Percentiles rank a stretch among this genome's conserved stretches.
phyloP scores from a whole-genome alignment of 2,329 filamentous ascomycete species.

The Ceratocystis lukuohia region DNA sequence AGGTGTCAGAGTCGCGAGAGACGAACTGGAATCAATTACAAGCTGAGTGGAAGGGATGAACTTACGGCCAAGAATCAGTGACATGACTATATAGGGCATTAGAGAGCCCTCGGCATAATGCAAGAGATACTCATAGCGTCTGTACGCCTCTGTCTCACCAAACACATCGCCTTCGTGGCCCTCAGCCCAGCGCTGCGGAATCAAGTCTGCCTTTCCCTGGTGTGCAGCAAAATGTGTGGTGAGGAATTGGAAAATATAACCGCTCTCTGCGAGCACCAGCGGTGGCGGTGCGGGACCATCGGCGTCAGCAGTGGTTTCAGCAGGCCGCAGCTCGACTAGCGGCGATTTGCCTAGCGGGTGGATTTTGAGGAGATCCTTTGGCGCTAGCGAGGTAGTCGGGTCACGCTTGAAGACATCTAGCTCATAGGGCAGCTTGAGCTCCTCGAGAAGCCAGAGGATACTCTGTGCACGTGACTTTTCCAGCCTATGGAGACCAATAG shows the following conservation, averaged over 20 bases:
- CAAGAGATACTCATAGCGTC: constrained; percentile 55
- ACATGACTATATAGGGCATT: constrained; percentile 56
- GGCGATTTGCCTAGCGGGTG: constrained; percentile 85
- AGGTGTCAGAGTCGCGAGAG: background rate
- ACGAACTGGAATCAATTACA: too few species aligned
- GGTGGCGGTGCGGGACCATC: constrained; percentile 26
- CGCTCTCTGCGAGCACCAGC: constrained; percentile 66
- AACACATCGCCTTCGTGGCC: constrained; percentile 44
- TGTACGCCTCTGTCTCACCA: constrained; percentile 47
- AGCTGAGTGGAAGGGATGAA: constrained; percentile 15
- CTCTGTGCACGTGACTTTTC: constrained; percentile 70
- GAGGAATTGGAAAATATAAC: constrained; percentile 68
- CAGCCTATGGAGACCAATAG: constrained; percentile 43
- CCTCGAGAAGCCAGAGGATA: constrained; percentile 75
- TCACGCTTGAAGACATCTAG: constrained; percentile 65
- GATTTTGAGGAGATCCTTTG: constrained; percentile 59
- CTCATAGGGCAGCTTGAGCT: constrained; percentile 66
- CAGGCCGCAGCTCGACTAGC: constrained; percentile 48
- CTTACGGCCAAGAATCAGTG: constrained; percentile 44
- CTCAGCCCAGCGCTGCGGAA: constrained; percentile 40
- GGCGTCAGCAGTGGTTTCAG: constrained; percentile 16
- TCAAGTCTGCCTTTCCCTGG: constrained; percentile 30
- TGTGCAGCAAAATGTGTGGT: constrained; percentile 43
- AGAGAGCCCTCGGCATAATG: constrained; percentile 78
- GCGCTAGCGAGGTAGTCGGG: constrained; percentile 51